phyloP scores from a whole-genome alignment of 2,329 filamentous ascomycete genomes.

The Cladosporium velox region DNA sequence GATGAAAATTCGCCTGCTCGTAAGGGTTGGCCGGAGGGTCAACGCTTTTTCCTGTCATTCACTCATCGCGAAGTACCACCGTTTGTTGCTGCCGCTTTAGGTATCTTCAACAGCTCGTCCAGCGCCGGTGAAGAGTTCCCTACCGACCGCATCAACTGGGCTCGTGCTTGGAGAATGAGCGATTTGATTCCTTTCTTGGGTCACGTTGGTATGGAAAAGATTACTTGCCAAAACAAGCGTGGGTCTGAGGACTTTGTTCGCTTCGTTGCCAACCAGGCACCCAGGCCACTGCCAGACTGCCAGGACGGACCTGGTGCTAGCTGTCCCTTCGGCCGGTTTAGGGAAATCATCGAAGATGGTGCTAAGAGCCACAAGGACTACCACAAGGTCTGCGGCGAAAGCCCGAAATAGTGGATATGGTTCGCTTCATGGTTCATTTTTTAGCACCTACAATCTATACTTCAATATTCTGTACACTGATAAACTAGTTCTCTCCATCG shows the following conservation, averaged over 20 bases:
- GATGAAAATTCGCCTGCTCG: slow-evolving; percentile 15
- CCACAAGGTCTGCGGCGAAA: slow-evolving; percentile 23
- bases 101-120: slow-evolving; percentile 25
- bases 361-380: slow-evolving; percentile 24
- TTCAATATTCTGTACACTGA: neutral
- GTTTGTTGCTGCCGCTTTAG: slow-evolving; percentile 25
- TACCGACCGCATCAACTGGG: slow-evolving; percentile 26
- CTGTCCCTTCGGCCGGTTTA: slow-evolving; percentile 23
- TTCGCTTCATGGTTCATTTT: neutral
- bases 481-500: too few species aligned
- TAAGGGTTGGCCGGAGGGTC: slow-evolving; percentile 17
- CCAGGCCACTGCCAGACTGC: slow-evolving; percentile 23
- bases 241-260: slow-evolving; percentile 23
- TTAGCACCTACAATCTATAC: neutral
- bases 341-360: slow-evolving; percentile 20
- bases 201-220: slow-evolving; percentile 26
- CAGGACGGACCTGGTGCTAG: slow-evolving; percentile 25
- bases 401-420: slow-evolving; percentile 11
- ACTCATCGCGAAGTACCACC: slow-evolving; percentile 28
- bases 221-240: slow-evolving; percentile 19
- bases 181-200: slow-evolving; percentile 28
- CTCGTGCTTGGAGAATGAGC: slow-evolving; percentile 25
- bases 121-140: slow-evolving; percentile 23
- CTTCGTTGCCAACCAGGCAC: slow-evolving; percentile 24
- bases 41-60: slow-evolving; percentile 26